phyloP scores from a whole-genome alignment of 495 filamentous ascomycete genomes.

The Aspergillus avenaceus region DNA sequence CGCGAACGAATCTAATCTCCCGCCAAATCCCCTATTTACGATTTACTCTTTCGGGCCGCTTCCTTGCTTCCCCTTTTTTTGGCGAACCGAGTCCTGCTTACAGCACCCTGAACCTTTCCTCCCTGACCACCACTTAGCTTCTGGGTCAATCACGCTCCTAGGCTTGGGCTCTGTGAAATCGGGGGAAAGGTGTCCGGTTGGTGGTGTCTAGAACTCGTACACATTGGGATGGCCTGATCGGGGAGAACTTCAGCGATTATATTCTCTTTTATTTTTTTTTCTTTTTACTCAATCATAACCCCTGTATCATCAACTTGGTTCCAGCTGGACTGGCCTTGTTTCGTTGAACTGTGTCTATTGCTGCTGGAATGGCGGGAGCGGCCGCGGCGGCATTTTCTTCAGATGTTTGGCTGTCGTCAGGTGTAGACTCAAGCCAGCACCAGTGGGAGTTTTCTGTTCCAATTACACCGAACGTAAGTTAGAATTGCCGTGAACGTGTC shows the following conservation, averaged over 20 bases:
- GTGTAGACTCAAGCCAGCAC: slow-evolving; percentile 26
- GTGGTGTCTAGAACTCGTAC: slow-evolving; percentile 8
- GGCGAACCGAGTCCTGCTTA: background rate
- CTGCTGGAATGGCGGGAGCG: slow-evolving; percentile 43
- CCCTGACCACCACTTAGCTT: background rate
- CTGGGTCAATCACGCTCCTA: background rate
- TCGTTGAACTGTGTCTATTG: slow-evolving; percentile 6
- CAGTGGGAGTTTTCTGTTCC: slow-evolving; percentile 48
- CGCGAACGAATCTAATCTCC: slow-evolving; percentile 10
- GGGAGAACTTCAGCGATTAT: slow-evolving; percentile 5
- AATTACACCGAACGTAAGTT: slow-evolving; percentile 37
- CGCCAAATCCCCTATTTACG: slow-evolving; percentile 34
- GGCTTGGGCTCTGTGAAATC: background rate
- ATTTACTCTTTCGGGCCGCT: slow-evolving; percentile 32
- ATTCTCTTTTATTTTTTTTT: slow-evolving; percentile 2
- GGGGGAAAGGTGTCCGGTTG: background rate
- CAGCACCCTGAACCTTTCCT: background rate
- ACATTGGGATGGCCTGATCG: slow-evolving; percentile 37
- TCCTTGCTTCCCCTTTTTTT: slow-evolving; percentile 3
- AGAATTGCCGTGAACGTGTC: background rate
- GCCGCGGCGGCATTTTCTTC: slow-evolving; percentile 36
- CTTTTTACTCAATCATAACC: slow-evolving; percentile 11
- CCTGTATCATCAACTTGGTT: slow-evolving; percentile 17
- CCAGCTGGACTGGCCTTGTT: slow-evolving; percentile 44
- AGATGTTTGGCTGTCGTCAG: slow-evolving; percentile 37